Evolutionary conservation across 2,329 filamentous ascomycete genomes (phyloP).

Genomic region (Calonectria naviculata): DNA sequence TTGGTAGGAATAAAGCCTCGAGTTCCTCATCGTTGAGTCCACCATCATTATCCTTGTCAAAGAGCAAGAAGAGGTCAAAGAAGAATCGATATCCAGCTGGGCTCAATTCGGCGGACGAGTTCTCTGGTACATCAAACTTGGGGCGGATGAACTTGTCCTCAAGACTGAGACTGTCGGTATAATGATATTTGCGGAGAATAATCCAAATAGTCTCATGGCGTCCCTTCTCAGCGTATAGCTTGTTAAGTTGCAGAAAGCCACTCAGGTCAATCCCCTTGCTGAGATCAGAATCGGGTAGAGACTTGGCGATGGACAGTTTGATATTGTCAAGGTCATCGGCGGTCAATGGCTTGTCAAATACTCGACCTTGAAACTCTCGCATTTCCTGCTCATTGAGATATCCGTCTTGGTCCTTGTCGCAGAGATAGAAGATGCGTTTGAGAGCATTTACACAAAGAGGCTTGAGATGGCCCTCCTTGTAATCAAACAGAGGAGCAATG

Average conservation of each 20-base stretch:
- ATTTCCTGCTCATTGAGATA: constrained; percentile 92
- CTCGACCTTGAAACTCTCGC: constrained; percentile 88
- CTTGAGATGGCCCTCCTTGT: constrained; percentile 90
- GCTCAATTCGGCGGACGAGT: constrained; percentile 91
- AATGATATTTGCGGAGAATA: constrained; percentile 93
- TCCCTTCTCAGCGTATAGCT: constrained; percentile 96
- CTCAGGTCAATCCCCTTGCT: constrained; percentile 81
- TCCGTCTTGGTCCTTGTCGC: constrained; percentile 96
- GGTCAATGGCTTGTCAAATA: constrained; percentile 88
- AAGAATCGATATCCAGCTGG: constrained; percentile 97
- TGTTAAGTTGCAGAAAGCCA: constrained; percentile 92
- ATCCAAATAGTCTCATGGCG: constrained; percentile 99
- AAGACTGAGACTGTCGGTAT: constrained; percentile 93
- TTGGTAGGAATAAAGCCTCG: constrained; percentile 88
- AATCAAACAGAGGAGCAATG: constrained; percentile 95
- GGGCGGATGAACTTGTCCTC: constrained; percentile 93
- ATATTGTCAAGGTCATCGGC: constrained; percentile 89
- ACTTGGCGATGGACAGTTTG: constrained; percentile 84
- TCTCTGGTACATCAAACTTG: constrained; percentile 93
- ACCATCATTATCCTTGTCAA: constrained; percentile 97
- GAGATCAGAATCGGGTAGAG: constrained; percentile 70
- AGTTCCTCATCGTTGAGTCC: constrained; percentile 90
- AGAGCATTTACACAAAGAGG: constrained; percentile 88
- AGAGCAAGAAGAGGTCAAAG: constrained; percentile 93
- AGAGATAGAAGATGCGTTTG: constrained; percentile 92